A percentile compares a stretch with the other conserved stretches of the same genome.
Evolutionary conservation across 2,329 filamentous ascomycete genomes (phyloP).

Genomic region (Neobulgaria alba): DNA sequence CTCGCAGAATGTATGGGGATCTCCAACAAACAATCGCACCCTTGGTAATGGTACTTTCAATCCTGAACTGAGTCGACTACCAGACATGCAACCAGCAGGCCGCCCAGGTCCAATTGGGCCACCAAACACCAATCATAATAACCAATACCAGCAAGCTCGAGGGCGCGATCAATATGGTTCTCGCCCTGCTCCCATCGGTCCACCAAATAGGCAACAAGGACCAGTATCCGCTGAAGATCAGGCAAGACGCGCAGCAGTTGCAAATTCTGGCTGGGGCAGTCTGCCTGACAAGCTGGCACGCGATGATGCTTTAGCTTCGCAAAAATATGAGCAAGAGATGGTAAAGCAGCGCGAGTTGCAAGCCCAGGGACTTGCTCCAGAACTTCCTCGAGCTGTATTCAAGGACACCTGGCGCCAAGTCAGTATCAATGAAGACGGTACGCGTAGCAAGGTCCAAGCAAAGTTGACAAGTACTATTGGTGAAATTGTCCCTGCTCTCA

Average conservation of each 20-base stretch:
- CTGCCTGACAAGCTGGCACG: conserved; percentile 21
- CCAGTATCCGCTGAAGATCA: conserved; percentile 7
- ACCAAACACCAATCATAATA: conserved; percentile 21
- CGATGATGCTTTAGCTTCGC: conserved; percentile 15
- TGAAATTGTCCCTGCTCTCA: conserved; percentile 13
- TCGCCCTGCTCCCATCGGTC: conserved; percentile 27
- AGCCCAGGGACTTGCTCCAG: conserved; percentile 19
- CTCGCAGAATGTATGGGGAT: conserved; percentile 62
- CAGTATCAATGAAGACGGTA: conserved; percentile 24
- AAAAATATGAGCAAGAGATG: conserved; percentile 20
- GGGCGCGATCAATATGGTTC: conserved; percentile 22
- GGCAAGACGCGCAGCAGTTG: conserved; percentile 13
- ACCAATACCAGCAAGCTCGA: conserved; percentile 23
- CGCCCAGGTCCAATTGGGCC: conserved; percentile 30
- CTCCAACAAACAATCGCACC: conserved; percentile 57
- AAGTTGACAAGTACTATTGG: conserved; percentile 15
- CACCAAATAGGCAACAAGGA: conserved; percentile 21
- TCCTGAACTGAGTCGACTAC: conserved; percentile 43
- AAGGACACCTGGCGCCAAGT: conserved; percentile 28
- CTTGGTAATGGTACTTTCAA: conserved; percentile 74
- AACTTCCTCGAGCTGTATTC: conserved; percentile 15
- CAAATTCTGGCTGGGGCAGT: conserved; percentile 21
- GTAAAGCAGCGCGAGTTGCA: conserved; percentile 18
- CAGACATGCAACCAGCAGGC: conserved; percentile 24
- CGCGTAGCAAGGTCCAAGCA: conserved; percentile 20